These are phyloP conservation scores for Cyberlindnera mycetangii DNA, from an alignment of 805 yeast genomes.

Conservation along the genomic window DNA sequence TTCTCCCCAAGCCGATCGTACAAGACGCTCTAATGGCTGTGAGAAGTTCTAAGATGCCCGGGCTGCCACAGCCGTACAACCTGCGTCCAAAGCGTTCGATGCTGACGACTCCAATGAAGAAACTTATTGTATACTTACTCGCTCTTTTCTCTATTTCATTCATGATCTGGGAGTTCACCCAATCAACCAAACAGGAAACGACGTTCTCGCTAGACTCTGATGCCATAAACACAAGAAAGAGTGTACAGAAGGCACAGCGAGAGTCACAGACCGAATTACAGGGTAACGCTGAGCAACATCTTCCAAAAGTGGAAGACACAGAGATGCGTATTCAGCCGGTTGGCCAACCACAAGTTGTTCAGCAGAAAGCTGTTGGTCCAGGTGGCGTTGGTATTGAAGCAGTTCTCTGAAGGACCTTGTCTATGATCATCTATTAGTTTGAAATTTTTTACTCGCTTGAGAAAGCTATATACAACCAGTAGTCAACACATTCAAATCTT, in stretches of 20 bases:
- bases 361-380: constrained; percentile 10
- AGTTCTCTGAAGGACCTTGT: not conserved
- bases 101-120: constrained; percentile 49
- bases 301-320: not conserved
- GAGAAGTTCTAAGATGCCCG: constrained; percentile 31
- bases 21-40: constrained; percentile 33
- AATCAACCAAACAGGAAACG: constrained; percentile 16
- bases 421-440: too few species aligned
- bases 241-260: not conserved
- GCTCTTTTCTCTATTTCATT: constrained; percentile 33
- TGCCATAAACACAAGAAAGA: not conserved
- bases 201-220: constrained; percentile 29
- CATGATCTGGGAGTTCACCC: constrained; percentile 29
- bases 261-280: not conserved
- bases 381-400: constrained; percentile 11
- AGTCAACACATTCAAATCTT: constrained; percentile 16
- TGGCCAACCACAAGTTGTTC: constrained; percentile 8
- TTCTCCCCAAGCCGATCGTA: too few species aligned
- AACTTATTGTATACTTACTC: constrained; percentile 36
- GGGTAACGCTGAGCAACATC: not conserved
- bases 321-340: constrained; percentile 8
- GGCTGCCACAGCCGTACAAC: constrained; percentile 44
- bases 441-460: too few species aligned
- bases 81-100: constrained; percentile 29
- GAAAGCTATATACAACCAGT: too few species aligned